Percentiles rank a stretch among this genome's conserved stretches.
Evolutionary conservation across 176 grass and related monocot species (phyloP).

Genomic region (Cymbopogon citratus): DNA sequence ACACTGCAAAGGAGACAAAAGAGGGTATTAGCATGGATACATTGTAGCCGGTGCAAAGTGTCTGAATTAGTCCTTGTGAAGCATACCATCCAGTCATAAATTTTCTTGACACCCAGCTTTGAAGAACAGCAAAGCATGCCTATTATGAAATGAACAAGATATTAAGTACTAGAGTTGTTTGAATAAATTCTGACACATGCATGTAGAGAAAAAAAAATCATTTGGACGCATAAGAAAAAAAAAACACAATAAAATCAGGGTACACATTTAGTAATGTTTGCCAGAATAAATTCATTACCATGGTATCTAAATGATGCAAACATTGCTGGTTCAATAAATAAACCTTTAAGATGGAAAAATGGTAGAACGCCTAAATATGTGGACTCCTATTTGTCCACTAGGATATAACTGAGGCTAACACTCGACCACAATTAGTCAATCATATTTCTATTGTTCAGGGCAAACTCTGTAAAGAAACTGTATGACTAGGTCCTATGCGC

Average conservation of each 20-base stretch:
- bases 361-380: neutral
- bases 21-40: slow-evolving; percentile 10
- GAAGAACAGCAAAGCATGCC: slow-evolving; percentile 93
- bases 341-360: neutral
- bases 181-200: neutral
- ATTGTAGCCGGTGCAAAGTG: neutral
- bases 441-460: neutral
- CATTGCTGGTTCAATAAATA: neutral
- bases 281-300: neutral
- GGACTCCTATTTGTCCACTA: neutral
- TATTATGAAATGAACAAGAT: slow-evolving; percentile 27
- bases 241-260: neutral
- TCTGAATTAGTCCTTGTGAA: slow-evolving; percentile 17
- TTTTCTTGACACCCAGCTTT: slow-evolving; percentile 96
- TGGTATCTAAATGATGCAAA: neutral
- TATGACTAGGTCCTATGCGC: neutral
- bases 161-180: neutral
- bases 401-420: neutral
- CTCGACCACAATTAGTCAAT: neutral
- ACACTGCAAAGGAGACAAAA: slow-evolving; percentile 49
- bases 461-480: neutral
- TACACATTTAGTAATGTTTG: neutral
- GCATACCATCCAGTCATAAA: slow-evolving; percentile 98
- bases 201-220: neutral
- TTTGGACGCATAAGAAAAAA: neutral